A percentile compares a stretch with the other conserved stretches of the same genome.
Evolutionary conservation across 345 rosid species (phyloP).

Genomic region (Ricinus communis): DNA sequence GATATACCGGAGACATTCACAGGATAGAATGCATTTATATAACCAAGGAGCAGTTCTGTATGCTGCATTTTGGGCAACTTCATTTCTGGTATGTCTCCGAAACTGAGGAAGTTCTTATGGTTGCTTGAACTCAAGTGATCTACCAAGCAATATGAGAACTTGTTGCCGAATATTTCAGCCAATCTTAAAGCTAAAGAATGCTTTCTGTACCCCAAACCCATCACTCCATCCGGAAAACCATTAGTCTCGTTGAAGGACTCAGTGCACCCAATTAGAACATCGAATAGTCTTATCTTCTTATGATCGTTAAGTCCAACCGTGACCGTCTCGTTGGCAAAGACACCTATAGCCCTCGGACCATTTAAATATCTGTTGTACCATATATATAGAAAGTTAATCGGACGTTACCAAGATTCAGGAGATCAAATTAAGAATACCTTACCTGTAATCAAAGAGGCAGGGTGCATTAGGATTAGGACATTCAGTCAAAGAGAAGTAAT

Average conservation of each 20-base stretch:
- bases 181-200: constrained; percentile 24
- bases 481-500: not conserved
- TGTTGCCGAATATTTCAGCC: constrained; percentile 20
- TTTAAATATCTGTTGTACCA: constrained; percentile 25
- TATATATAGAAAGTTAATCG: no score
- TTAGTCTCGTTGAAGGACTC: not conserved
- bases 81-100: constrained; percentile 3
- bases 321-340: constrained; percentile 29
- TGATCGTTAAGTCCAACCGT: constrained; percentile 9
- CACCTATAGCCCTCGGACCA: constrained; percentile 13
- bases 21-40: constrained; percentile 4
- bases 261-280: constrained; percentile 32
- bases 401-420: not conserved
- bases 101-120: constrained; percentile 22
- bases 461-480: constrained; percentile 24
- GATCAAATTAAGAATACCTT: not conserved
- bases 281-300: not conserved
- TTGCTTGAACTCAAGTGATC: constrained; percentile 30
- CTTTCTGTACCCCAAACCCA: constrained; percentile 29
- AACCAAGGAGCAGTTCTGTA: constrained; percentile 21
- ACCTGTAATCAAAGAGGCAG: constrained; percentile 32
- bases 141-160: constrained; percentile 40
- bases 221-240: constrained; percentile 21
- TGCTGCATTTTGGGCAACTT: constrained; percentile 4
- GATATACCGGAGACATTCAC: constrained; percentile 31